Conservation (phyloP, 2,329 filamentous ascomycete species). For the Verticillium albo-atrum region DNA sequence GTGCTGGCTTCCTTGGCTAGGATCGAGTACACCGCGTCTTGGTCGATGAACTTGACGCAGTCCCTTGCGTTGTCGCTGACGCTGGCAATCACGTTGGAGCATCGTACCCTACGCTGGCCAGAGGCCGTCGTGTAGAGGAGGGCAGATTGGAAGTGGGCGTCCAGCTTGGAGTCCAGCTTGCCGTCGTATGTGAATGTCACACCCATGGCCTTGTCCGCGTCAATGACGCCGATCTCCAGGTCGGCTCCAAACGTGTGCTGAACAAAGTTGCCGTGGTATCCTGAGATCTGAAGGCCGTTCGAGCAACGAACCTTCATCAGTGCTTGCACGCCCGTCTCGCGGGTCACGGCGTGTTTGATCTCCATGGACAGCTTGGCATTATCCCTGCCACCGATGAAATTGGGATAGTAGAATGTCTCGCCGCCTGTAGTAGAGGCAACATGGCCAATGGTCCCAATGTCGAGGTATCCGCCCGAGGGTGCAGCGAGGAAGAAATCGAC, state of each 20-base stretch:
- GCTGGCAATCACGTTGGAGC: conserved; percentile 88
- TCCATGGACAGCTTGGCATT: conserved; percentile 79
- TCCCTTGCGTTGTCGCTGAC: conserved; percentile 83
- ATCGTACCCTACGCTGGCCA: conserved; percentile 85
- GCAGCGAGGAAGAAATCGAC: conserved; percentile 93
- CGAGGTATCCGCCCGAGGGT: conserved; percentile 84
- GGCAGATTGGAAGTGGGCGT: conserved; percentile 96
- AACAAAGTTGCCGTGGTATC: conserved; percentile 95
- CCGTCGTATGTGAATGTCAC: conserved; percentile 94
- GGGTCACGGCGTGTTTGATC: conserved; percentile 77
- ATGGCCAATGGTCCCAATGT: conserved; percentile 88
- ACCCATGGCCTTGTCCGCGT: conserved; percentile 88
- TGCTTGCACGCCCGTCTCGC: conserved; percentile 92
- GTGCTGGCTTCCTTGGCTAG: conserved; percentile 91
- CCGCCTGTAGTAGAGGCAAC: conserved; percentile 86
- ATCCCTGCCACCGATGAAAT: conserved; percentile 86
- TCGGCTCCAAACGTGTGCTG: conserved; percentile 95
- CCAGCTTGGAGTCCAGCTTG: conserved; percentile 92
- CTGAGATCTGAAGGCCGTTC: conserved; percentile 86
- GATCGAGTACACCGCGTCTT: conserved; percentile 85
- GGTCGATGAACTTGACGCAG: conserved; percentile 87
- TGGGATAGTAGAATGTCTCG: conserved; percentile 94
- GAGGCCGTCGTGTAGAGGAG: conserved; percentile 89
- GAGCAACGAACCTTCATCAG: conserved; percentile 98
- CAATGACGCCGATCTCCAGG: conserved; percentile 86